These are phyloP conservation scores for Nakazawaea populi DNA, from an alignment of 805 yeast genomes.

Conservation along the genomic window DNA sequence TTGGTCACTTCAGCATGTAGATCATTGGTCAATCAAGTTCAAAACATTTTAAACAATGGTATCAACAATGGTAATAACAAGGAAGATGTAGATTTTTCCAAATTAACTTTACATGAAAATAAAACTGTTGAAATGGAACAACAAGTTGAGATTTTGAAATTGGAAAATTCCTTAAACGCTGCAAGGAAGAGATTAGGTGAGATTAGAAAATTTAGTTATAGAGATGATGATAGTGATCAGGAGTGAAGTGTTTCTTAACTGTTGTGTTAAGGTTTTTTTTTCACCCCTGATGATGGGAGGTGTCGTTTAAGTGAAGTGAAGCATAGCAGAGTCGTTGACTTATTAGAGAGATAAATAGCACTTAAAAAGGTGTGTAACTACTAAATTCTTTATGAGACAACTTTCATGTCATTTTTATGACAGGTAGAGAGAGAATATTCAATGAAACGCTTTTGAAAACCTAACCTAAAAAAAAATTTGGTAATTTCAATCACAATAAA, in stretches of 20 bases:
- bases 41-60: constrained; percentile 37
- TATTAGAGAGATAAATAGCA: too few relatives aligned
- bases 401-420: too few relatives aligned
- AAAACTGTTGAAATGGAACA: constrained; percentile 88
- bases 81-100: constrained; percentile 56
- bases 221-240: constrained; percentile 56
- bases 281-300: not conserved
- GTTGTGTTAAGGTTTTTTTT: too few relatives aligned
- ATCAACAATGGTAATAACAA: constrained; percentile 22
- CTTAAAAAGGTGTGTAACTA: too few relatives aligned
- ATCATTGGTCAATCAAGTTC: constrained; percentile 63
- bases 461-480: too few relatives aligned
- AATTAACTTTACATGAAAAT: constrained; percentile 69
- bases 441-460: too few relatives aligned
- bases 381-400: too few relatives aligned
- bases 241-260: too few relatives aligned
- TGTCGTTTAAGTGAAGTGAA: not conserved
- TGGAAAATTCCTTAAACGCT: constrained; percentile 63
- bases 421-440: too few relatives aligned
- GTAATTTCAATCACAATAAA: too few relatives aligned
- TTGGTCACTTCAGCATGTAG: constrained; percentile 75
- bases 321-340: not conserved
- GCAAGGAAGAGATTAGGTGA: constrained; percentile 83
- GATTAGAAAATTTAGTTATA: constrained; percentile 73
- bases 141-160: constrained; percentile 81